A percentile compares a stretch with the other conserved stretches of the same genome.
phyloP scores from a whole-genome alignment of 768 basidiomycete genomes.

The Chlorophyllum brunneum region DNA sequence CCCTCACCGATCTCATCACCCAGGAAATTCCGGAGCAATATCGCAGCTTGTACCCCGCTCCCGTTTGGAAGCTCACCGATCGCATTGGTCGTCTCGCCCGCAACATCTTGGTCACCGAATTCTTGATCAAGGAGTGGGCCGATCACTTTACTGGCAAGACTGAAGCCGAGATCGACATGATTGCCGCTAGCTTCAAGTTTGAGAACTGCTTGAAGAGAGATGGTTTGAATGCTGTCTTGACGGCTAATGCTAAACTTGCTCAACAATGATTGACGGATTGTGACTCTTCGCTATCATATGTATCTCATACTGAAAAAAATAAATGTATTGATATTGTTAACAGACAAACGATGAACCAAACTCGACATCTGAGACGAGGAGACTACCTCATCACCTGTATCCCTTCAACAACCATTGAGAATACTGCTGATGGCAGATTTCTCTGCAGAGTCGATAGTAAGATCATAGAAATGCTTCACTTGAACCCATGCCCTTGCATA shows the following conservation, averaged over 20 bases:
- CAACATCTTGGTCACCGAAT: slow-evolving; percentile 68
- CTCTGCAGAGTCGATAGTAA: slow-evolving; percentile 49
- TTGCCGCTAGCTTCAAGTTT: slow-evolving; percentile 75
- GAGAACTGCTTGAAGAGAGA: slow-evolving; percentile 67
- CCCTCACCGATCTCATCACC: slow-evolving; percentile 59
- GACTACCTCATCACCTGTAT: too few relatives aligned
- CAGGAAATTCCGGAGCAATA: slow-evolving; percentile 48
- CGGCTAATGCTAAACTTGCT: slow-evolving; percentile 29
- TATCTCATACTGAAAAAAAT: neutral
- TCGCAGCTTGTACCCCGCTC: slow-evolving; percentile 56
- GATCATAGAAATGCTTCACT: slow-evolving; percentile 46
- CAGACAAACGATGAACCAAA: neutral
- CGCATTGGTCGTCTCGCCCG: slow-evolving; percentile 59
- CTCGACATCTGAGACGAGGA: too few relatives aligned
- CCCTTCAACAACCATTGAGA: slow-evolving; percentile 31
- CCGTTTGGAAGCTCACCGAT: slow-evolving; percentile 57
- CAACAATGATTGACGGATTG: neutral
- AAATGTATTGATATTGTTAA: neutral
- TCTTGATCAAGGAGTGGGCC: slow-evolving; percentile 70
- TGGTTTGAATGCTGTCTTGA: slow-evolving; percentile 55
- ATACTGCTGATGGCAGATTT: slow-evolving; percentile 42
- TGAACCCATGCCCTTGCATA: slow-evolving; percentile 52
- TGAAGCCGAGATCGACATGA: slow-evolving; percentile 59
- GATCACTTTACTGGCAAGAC: slow-evolving; percentile 60
- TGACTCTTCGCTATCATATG: neutral